These are phyloP conservation scores for Novymonas esmeraldas DNA, from an alignment of 208 protist species.

Conservation along the genomic window DNA sequence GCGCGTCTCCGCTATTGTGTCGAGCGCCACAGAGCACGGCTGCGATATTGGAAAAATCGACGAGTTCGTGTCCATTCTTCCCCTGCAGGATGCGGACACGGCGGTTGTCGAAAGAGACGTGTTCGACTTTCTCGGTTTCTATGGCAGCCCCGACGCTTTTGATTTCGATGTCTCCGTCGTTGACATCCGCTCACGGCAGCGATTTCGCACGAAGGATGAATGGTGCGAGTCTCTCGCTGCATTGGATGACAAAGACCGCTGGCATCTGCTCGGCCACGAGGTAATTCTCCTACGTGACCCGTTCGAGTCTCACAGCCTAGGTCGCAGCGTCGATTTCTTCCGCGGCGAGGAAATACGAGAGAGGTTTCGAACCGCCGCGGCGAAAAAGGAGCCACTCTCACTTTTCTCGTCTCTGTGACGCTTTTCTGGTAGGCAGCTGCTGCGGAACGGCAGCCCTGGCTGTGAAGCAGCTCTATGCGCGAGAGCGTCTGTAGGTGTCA, in stretches of 20 bases:
- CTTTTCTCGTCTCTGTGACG: constrained; percentile 15
- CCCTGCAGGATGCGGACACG: constrained; percentile 29
- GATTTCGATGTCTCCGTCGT: constrained; percentile 78
- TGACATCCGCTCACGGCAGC: constrained; percentile 57
- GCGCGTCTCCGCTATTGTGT: constrained; percentile 22
- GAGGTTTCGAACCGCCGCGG: constrained; percentile 51
- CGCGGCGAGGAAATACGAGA: constrained; percentile 70
- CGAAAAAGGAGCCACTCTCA: constrained; percentile 30
- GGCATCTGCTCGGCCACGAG: constrained; percentile 78
- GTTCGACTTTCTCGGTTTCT: constrained; percentile 65
- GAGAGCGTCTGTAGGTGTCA: too few relatives aligned
- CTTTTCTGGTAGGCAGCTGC: background rate
- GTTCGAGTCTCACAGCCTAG: constrained; percentile 77
- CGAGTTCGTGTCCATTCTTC: constrained; percentile 36
- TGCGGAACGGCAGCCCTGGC: background rate
- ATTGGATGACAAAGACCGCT: constrained; percentile 41
- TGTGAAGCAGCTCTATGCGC: too few relatives aligned
- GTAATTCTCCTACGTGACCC: constrained; percentile 70
- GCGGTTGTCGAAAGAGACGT: constrained; percentile 49
- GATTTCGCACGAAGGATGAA: constrained; percentile 50
- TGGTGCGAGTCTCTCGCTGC: constrained; percentile 47
- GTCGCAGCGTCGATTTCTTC: constrained; percentile 85
- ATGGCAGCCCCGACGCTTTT: constrained; percentile 42
- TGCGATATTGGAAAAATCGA: constrained; percentile 15
- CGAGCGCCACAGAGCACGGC: background rate